A percentile compares a stretch with the other conserved stretches of the same genome.
These are phyloP conservation scores for Hirsutella minnesotensis DNA, from an alignment of 2,329 filamentous ascomycete genomes.

Conservation along the genomic window DNA sequence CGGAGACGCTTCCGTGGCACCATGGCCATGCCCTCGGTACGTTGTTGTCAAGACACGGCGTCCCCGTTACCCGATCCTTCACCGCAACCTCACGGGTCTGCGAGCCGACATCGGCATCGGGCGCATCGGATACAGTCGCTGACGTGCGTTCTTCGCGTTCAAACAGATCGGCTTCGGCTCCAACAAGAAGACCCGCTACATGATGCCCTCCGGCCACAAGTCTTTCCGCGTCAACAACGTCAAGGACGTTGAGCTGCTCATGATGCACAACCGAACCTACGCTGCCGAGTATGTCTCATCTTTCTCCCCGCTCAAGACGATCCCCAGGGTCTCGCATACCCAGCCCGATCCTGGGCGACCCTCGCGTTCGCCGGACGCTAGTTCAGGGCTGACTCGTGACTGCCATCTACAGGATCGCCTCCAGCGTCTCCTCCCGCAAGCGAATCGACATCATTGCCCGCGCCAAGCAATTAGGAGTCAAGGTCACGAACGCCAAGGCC, in stretches of 20 bases:
- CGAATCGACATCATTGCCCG: constrained; percentile 94
- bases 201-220: constrained; percentile 99
- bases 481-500: constrained; percentile 99
- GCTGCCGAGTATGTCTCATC: constrained; percentile 77
- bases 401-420: constrained; percentile 64
- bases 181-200: constrained; percentile 99
- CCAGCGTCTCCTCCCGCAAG: constrained; percentile 97
- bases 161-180: constrained; percentile 90
- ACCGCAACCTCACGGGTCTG: not conserved
- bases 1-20: constrained; percentile 95
- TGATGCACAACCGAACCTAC: constrained; percentile 99
- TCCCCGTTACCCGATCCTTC: not conserved
- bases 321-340: too few species aligned
- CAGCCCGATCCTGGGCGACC: too few species aligned
- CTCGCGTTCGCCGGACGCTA: too few species aligned
- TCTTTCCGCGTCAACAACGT: constrained; percentile 98
- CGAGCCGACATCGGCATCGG: not conserved
- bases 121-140: not conserved
- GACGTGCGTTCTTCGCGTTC: not conserved
- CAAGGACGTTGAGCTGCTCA: constrained; percentile 89
- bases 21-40: constrained; percentile 95
- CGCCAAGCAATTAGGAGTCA: constrained; percentile 96
- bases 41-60: constrained; percentile 22
- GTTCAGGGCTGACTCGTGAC: not conserved
- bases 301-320: not conserved